Evolutionary conservation across 139 green algal genomes (phyloP), one percentile per base, ranked within the genome.

Genomic region (Pleodorina starrii): DNA sequence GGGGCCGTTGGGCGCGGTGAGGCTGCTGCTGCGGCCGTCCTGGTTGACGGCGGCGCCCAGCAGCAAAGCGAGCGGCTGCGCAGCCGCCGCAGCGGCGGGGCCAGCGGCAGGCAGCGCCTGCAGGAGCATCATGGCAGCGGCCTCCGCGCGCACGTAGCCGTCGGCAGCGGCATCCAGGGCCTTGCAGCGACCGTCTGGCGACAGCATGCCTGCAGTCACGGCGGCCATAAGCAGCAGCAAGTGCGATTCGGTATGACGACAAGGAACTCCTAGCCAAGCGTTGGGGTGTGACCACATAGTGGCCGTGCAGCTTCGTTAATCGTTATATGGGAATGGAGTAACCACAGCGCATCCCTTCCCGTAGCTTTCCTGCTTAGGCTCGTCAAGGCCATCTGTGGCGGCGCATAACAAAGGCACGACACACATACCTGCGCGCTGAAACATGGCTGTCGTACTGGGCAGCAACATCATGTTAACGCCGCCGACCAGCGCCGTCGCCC

Each of bases 1-100:
- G 1, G 96, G 96, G 6, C 97, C 97, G 54, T 97, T 98, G 29
- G 97, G 97, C 0, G 97, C 97, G 0, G 97, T 99, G 32, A 99
- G 92, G 85, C 94, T 96, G 93, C 93, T 97, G 79, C 93, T 97
- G 50, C 96, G 93, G 36, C 97, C 97, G 81, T 98, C 97, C 93
- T 99, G 97, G 90, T 97, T 97, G 1, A 96, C 90, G 14, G 90
- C 78, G 9, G 84, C 77, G 35, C 87, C 91, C 17, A 69, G 59
- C 5, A 95, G n/a, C 17, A 94, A 1, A 0, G 93, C 91, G 35
- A 94, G 63, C 3, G 84, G 76, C 29, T 12, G n/a, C 23, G 36
- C 21, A 6, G 23, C 14, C 2, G 59, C 32, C 4, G 12, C 1
- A 60, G 23, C 38, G 11, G 27, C 4, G 23, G 0, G 16, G 25